Evolutionary conservation across 768 basidiomycete genomes (phyloP), one percentile per base, ranked within the genome.

Genomic region (Trametes punicea): DNA sequence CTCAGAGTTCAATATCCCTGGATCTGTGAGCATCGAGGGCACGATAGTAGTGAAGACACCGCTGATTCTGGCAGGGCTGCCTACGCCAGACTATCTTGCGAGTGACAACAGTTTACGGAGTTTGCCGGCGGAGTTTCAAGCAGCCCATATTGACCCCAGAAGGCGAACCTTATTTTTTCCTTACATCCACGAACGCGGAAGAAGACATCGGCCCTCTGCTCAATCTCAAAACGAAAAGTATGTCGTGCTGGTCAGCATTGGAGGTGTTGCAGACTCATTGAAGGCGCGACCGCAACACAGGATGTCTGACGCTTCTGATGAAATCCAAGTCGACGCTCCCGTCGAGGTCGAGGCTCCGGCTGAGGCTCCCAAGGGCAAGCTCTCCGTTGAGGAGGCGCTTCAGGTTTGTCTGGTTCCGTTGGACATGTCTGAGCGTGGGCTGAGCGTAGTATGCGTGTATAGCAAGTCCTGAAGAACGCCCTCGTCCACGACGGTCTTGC

Each of bases 271-370:
- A 6, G 25, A 23, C 38, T 39, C 25, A 54, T 40, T 48, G 18
- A 50, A 7, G 10, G 39, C 38, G 47, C 36, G 15, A 46, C 55
- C 26, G 25, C 50, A 45, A 34, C 49, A 38, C 62, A 87, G 82
- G 81, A 93, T 93, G 90, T 93, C 90, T 89, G 90, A 93, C 88
- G 90, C 90, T 90, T 90, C 89, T 91, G 90, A 93, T 90, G 90
- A 90, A 76, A 86, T 88, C 75, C 75, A 81, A 73, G 83, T 91
- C 69, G 89, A 91, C 41, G 70, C 75, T 51, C 68, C 71, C 40
- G 82, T 80, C 62, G 82, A 83, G 71, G 88, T 88, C 70, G 90
- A 93, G 75, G 93, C 93, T 64, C 76, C 90, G 66, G 73, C 87
- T 41, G 91, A 93, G 69, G 91, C 90, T 25, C 94, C 95, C 69